Evolutionary conservation across 306 rosid genomes (phyloP), one percentile per base, ranked within the genome.

Genomic region (Erythrophleum fordii): DNA sequence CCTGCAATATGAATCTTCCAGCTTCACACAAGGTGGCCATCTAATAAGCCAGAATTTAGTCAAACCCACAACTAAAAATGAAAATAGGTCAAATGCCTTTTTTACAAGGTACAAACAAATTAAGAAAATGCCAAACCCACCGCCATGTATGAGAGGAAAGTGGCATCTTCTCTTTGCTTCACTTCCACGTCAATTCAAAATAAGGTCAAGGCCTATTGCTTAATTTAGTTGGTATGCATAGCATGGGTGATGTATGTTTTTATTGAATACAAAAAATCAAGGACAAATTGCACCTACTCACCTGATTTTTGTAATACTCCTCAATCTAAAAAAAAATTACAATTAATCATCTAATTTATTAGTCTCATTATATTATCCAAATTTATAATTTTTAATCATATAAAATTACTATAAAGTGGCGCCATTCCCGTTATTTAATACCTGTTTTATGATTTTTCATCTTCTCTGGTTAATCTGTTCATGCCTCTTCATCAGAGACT

Each of bases 31-130:
- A 75, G n/a, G 35, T 76, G 76, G 51, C 58, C 75, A 23, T 80
- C 72, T 22, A 59, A 17, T 13, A 60, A 29, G 34, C 41, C 35
- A 70, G 16, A 77, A 75, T 59, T 45, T 37, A 73, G 87, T 88
- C 88, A 84, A 85, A 56, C 25, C 70, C 26, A 41, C 20, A 53
- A 42, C 66, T 74, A 65, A 49, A 35, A 72, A 84, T 76, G 88
- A 62, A 87, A 76, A 76, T 66, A 74, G 78, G 81, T 82, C 79
- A 82, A 82, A 87, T 56, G 80, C 35, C 86, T 69, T 25, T 59
- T 13, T 23, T 31, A 11, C 0, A 3, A 13, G 37, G 66, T 35
- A 16, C 78, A 13, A 18, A 16, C 66, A 69, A 8, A 70, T 26
- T 55, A 73, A 69, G 42, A 14, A 69, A 73, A 74, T 48, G 85